Percentiles rank a stretch among this genome's conserved stretches.
phyloP scores from a whole-genome alignment of 164 flowering plant species.

The Nymphaea thermarum region DNA sequence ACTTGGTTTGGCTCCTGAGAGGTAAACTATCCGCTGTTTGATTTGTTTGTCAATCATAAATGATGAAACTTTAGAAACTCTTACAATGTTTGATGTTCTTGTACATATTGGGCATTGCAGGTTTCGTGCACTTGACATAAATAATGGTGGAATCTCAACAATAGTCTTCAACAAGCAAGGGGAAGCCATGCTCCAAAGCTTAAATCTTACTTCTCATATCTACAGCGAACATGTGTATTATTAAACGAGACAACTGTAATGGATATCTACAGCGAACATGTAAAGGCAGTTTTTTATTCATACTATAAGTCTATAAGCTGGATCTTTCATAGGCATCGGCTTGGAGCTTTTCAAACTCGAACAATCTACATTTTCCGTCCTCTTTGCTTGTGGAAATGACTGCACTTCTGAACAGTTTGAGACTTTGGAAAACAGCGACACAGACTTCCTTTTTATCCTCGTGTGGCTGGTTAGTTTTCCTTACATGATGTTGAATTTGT shows the following conservation, averaged over 20 bases:
- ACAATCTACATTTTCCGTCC: not conserved
- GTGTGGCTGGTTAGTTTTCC: no score
- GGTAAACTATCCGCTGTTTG: conserved; percentile 17
- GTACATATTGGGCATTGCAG: conserved; percentile 16
- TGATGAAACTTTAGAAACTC: no score
- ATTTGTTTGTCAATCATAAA: not conserved
- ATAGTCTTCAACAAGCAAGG: conserved; percentile 46
- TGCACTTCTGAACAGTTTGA: no score
- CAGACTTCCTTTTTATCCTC: no score
- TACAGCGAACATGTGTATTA: conserved; percentile 41
- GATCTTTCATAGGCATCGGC: not conserved
- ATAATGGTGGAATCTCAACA: conserved; percentile 53
- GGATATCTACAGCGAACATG: not conserved
- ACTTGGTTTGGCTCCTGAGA: conserved; percentile 57
- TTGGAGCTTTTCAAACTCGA: not conserved
- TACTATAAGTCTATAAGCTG: not conserved
- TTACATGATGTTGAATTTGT: no score
- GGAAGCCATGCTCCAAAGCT: conserved; percentile 56
- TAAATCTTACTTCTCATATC: conserved; percentile 74
- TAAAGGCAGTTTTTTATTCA: not conserved
- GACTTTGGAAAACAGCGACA: no score
- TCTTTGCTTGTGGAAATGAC: no score
- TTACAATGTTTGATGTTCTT: no score
- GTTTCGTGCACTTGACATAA: conserved; percentile 55
- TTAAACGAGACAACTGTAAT: conserved; percentile 12